phyloP scores from a whole-genome alignment of 441 rosid species.

The Sinapis alba region DNA sequence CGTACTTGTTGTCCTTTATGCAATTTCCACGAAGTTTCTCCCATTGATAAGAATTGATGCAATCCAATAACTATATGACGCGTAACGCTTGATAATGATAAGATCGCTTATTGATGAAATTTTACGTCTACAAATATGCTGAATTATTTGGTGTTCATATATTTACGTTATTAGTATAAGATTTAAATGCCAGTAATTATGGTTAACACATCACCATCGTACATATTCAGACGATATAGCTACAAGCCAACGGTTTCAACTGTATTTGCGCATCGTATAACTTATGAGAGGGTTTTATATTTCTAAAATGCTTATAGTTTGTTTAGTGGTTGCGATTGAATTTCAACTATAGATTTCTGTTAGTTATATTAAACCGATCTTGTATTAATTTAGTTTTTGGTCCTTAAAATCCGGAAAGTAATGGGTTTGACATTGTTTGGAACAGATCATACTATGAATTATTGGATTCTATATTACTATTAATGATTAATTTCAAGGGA shows the following conservation, averaged over 20 bases:
- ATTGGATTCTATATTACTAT: constrained; percentile 29
- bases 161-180: background rate
- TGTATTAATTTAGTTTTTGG: background rate
- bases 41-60: background rate
- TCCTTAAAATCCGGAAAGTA: constrained; percentile 8
- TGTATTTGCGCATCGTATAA: constrained; percentile 3
- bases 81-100: constrained; percentile 22
- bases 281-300: background rate
- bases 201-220: constrained; percentile 32
- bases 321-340: constrained; percentile 8
- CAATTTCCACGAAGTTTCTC: constrained; percentile 33
- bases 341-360: background rate
- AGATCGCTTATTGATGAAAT: constrained; percentile 14
- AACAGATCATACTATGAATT: constrained; percentile 36
- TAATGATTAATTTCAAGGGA: constrained; percentile 14
- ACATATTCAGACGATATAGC: constrained; percentile 13
- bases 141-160: constrained; percentile 10
- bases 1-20: constrained; percentile 28
- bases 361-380: background rate
- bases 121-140: constrained; percentile 8
- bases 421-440: constrained; percentile 31
- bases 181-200: background rate
- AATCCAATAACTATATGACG: constrained; percentile 9
- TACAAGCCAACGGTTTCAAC: constrained; percentile 29
- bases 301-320: background rate